Base-by-base conservation (phyloP, 2,329 filamentous ascomycete genomes). In the Penicillium sclerotigenum region DNA sequence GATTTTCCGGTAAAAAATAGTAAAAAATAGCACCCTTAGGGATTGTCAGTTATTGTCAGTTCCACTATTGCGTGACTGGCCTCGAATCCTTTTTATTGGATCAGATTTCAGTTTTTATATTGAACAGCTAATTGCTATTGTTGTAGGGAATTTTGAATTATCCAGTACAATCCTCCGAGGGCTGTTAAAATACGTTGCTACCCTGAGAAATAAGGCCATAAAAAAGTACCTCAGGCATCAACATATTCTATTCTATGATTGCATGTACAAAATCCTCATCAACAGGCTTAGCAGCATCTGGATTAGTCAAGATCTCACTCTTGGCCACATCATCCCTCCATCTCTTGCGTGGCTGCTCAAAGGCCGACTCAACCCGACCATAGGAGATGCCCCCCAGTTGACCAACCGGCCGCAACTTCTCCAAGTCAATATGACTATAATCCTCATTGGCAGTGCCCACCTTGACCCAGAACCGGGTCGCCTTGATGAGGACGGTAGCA, bases 331-430 rank as follows among this genome's bases (percentile, higher is more conserved):
- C 65, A 20, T 58, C 48, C 34, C 52, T 47, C 65, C 65, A 67
- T 34, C 43, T 61, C 14, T 40, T 57, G 88, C 79, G 6, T 4
- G 81, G 83, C 20, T 94, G 72, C 77, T 96, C 91, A 38, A 89
- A 77, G 0, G 77, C 87, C 59, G 90, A 84, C 0, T 80, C 83
- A 1, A 82, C 75, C 40, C 90, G 80, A 0, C 81, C 87, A 71
- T 95, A 97, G 0, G 88, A 88, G 62, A 96, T 93, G 1, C 91
- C 92, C 10, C 92, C 92, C n/a, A 96, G 68, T 52, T 91, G 83
- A 50, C 83, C 84, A 16, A 96, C 79, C 0, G 92, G 90, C 56
- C 83, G 82, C 56, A 96, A 74, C n/a, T 94, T 80, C 75, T 86
- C 81, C 6, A 89, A 84, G 71, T 93, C 88, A 56, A 97, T 80